Base-by-base conservation (phyloP, 805 yeast genomes). In the Candida quercuum region DNA sequence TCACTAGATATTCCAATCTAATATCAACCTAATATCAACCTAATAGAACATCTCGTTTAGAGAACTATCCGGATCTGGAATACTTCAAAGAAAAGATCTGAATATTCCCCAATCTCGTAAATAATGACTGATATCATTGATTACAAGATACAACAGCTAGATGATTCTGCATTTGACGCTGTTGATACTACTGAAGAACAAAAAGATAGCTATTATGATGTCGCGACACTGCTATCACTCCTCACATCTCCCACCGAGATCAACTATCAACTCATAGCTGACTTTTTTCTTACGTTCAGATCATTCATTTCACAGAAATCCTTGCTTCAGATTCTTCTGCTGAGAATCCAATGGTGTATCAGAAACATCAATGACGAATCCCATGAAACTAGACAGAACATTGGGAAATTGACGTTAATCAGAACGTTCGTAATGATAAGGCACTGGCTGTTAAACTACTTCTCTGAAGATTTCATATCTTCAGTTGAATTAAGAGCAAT, bases 371-470 rank as follows among this genome's bases (percentile, higher is more conserved):
- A 40, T 7, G 53, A 56, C 23, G 21, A 27, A 2, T 31, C 51
- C 14, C 57, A 56, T 32, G 56, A 51, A 15, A 49, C 52, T n/a
- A 52, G 52, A 28, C 51, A 54, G 10, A 69, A 68, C 42, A 53
- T 71, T 3, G 95, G 94, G 2, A 73, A 79, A 41, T 66, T 83
- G 32, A 80, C 82, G 2, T 65, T 86, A 11, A 72, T 89, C 26
- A 70, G 98, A 50, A 81, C 95, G 0, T 91, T 89, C 64, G 96
- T 86, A 20, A 79, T 84, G 21, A 49, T 93, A 30, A 74, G 97
- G 52, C 95, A 86, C 63, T 91, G 98, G 95, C 58, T 91, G 15
- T 61, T 86, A 41, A 91, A 89, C 59, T 89, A 86, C 57, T 93
- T 87, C 51, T 71, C 78, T 29, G 91, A 86, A 54, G 98, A 93